Percentiles rank a stretch among this genome's conserved stretches.
These are phyloP conservation scores for Fusarium citri DNA, from an alignment of 2,329 filamentous ascomycete species.

Conservation along the genomic window DNA sequence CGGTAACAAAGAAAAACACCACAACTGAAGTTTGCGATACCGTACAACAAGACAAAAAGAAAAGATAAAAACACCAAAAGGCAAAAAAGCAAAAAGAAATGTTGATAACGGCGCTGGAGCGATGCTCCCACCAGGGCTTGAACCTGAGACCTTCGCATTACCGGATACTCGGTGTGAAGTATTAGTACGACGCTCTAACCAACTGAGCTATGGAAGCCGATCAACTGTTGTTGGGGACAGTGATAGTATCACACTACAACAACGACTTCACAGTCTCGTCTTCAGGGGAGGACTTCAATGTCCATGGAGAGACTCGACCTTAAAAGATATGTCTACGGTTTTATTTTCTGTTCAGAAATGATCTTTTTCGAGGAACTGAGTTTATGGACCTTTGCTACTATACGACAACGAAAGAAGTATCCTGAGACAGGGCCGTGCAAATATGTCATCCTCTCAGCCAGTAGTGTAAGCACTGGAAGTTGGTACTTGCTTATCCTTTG, in stretches of 20 bases:
- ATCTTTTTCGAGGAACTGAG: neutral
- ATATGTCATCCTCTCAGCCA: neutral
- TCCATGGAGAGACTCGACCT: neutral
- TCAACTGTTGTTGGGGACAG: conserved; percentile 13
- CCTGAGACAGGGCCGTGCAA: neutral
- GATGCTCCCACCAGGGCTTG: conserved; percentile 47
- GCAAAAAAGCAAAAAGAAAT: conserved; percentile 11
- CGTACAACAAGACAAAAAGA: neutral
- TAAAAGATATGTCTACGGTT: neutral
- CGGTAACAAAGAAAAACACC: conserved; percentile 1
- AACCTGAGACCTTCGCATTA: conserved; percentile 47
- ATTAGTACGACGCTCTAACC: conserved; percentile 49
- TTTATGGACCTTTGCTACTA: neutral
- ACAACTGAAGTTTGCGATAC: neutral
- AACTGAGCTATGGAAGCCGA: conserved; percentile 48
- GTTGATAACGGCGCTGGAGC: conserved; percentile 33
- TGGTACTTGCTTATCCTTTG: neutral
- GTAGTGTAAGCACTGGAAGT: neutral
- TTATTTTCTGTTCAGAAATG: neutral
- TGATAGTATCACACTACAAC: rapidly evolving
- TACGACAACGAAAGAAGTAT: neutral
- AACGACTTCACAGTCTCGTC: rapidly evolving
- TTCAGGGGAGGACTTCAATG: too few species aligned
- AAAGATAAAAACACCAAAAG: neutral
- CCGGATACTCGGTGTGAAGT: conserved; percentile 40